Percentiles rank a stretch among this genome's conserved stretches.
phyloP scores from a whole-genome alignment of 495 filamentous ascomycete genomes.

The Trichoderma virens region DNA sequence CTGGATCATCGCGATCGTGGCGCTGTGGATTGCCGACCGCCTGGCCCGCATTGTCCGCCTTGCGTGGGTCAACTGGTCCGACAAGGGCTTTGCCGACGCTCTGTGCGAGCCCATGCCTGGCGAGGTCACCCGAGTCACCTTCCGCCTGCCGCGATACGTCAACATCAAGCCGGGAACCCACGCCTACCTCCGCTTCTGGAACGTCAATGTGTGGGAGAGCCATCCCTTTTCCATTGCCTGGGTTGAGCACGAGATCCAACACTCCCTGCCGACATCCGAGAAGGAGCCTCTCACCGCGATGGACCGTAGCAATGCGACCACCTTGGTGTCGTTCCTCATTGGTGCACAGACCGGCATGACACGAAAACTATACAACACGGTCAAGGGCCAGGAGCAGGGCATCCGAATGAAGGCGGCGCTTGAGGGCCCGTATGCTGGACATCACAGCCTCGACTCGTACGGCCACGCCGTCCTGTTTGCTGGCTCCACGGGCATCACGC shows the following conservation, averaged over 20 bases:
- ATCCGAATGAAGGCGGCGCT: conserved; percentile 43
- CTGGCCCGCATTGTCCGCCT: conserved; percentile 58
- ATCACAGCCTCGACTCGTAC: conserved; percentile 79
- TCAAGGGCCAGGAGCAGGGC: conserved; percentile 9
- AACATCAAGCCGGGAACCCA: conserved; percentile 78
- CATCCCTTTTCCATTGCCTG: conserved; percentile 95
- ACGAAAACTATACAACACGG: conserved; percentile 59
- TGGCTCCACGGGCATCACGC: conserved; percentile 89
- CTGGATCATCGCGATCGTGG: conserved; percentile 60
- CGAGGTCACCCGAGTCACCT: conserved; percentile 73
- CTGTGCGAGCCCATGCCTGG: conserved; percentile 70
- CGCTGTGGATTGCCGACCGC: conserved; percentile 74
- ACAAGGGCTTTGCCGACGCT: conserved; percentile 58
- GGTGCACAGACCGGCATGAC: conserved; percentile 86
- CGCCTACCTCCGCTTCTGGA: conserved; percentile 75
- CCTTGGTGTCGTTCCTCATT: conserved; percentile 69
- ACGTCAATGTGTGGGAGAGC: conserved; percentile 70
- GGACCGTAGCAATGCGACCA: conserved; percentile 25
- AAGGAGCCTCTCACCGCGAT: conserved; percentile 8
- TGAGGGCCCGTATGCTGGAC: conserved; percentile 83
- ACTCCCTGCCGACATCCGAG: conserved; percentile 19
- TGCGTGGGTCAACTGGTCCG: conserved; percentile 58
- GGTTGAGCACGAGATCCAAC: conserved; percentile 43
- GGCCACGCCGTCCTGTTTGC: conserved; percentile 85
- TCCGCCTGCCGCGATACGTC: conserved; percentile 70